Base-by-base conservation (phyloP, 768 basidiomycete species). In the Tremella mesenterica region DNA sequence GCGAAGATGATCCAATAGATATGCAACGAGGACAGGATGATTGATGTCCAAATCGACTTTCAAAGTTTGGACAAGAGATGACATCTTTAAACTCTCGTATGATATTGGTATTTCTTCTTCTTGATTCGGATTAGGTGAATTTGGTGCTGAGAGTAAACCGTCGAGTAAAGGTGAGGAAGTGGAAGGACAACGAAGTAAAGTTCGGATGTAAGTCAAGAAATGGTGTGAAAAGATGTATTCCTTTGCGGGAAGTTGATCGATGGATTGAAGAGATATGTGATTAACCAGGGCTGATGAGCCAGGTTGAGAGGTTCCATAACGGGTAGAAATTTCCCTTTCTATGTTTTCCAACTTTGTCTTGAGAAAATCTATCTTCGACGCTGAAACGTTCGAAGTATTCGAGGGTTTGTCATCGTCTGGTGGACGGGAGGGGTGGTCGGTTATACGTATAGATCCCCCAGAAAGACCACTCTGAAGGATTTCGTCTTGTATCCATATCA, bases 171-270 rank as follows among this genome's bases (percentile, higher is more conserved):
- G 71, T 61, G 4, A 10, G 28, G 29, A 29, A 30, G 81, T 80
- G 53, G 75, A 78, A 6, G 61, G 61, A 34, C 56, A 47, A 39
- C 52, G 29, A 49, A 85, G 69, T 28, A 79, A 72, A 23, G 83
- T 79, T 9, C 80, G 74, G 13, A 85, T 75, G 65, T 83, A 86
- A 34, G 79, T 75, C 31, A 88, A 75, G 53, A 78, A 79, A 2
- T 82, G 77, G 81, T 82, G 84, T 54, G 84, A 80, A 72, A 84
- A 88, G 70, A 85, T 76, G 29, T 85, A 73, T 14, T 76, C 76
- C 45, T 79, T 75, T 0, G 46, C 53, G 8, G 55, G 52, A 3
- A 51, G 53, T 2, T 14, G 1, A 9, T 54, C 50, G 18, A 50
- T 26, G 1, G 28, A 36, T 6, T 20, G 34, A 21, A 65, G 38